Evolutionary conservation across 345 rosid species (phyloP).

Genomic region (Reutealis trisperma): DNA sequence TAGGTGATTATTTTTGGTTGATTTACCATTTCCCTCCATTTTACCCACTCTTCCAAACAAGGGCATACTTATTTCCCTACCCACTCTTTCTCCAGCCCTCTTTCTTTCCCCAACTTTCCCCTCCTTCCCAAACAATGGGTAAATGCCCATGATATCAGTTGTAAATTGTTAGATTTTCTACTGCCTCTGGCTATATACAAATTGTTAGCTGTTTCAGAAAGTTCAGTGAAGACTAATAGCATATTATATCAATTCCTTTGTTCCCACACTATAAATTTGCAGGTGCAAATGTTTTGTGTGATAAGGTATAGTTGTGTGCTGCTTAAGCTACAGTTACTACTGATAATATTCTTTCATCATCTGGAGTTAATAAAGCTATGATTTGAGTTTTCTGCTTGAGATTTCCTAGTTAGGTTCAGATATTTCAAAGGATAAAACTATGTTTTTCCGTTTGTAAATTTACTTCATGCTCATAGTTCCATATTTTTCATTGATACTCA

Average conservation of each 20-base stretch:
- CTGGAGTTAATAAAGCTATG: neutral
- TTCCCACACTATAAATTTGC: neutral
- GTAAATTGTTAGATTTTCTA: neutral
- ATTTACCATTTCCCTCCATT: no score
- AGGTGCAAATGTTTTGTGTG: neutral
- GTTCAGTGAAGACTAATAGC: neutral
- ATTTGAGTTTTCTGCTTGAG: neutral
- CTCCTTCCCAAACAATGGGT: no score
- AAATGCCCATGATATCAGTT: neutral
- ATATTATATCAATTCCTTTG: neutral
- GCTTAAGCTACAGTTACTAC: neutral
- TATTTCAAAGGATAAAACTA: neutral
- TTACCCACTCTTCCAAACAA: no score
- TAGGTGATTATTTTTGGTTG: no score
- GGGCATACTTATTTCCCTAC: no score
- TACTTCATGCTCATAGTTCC: neutral
- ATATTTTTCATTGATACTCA: slow-evolving; percentile 10
- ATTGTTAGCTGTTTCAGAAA: neutral
- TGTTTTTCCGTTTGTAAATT: neutral
- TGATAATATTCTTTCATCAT: neutral
- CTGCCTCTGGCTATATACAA: neutral
- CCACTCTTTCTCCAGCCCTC: no score
- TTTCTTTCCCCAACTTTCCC: no score
- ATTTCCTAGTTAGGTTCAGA: neutral
- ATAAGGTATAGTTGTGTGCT: neutral